These are phyloP conservation scores for Nitzschia inconspicua DNA, from an alignment of 108 stramenopile species.

Conservation along the genomic window DNA sequence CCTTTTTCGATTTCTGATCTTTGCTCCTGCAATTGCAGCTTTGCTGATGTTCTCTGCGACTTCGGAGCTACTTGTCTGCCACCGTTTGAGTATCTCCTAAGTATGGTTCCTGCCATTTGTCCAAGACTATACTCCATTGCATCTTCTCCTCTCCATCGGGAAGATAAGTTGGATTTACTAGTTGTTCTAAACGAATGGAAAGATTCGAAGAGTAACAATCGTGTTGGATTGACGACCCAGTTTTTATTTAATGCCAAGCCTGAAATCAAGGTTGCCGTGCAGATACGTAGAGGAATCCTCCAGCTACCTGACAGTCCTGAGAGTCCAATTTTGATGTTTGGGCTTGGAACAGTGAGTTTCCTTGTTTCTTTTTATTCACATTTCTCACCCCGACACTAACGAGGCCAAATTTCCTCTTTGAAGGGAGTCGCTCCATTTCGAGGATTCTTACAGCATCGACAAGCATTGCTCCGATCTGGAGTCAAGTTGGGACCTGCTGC, in stretches of 20 bases:
- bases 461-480: conserved; percentile 11
- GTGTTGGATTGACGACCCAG: neutral
- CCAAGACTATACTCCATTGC: conserved; percentile 15
- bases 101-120: conserved; percentile 7
- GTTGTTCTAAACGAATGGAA: conserved; percentile 10
- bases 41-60: conserved; percentile 4
- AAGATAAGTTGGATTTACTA: conserved; percentile 4
- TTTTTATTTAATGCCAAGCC: neutral
- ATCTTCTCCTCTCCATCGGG: conserved; percentile 1
- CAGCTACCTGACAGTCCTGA: neutral
- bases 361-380: too few relatives aligned
- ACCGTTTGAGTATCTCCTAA: conserved; percentile 11
- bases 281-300: conserved; percentile 3
- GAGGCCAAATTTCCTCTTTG: too few relatives aligned
- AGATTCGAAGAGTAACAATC: neutral
- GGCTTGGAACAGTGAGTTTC: conserved; percentile 92
- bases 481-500: conserved; percentile 1
- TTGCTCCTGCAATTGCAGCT: too few relatives aligned
- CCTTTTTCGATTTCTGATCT: too few relatives aligned
- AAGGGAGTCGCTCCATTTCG: conserved; percentile 88
- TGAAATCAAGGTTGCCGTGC: neutral
- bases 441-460: conserved; percentile 66
- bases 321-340: conserved; percentile 79
- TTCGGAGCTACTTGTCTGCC: neutral
- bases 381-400: too few relatives aligned